Evolutionary conservation across 2,329 filamentous ascomycete species (phyloP).

Genomic region (Colletotrichum tofieldiae): DNA sequence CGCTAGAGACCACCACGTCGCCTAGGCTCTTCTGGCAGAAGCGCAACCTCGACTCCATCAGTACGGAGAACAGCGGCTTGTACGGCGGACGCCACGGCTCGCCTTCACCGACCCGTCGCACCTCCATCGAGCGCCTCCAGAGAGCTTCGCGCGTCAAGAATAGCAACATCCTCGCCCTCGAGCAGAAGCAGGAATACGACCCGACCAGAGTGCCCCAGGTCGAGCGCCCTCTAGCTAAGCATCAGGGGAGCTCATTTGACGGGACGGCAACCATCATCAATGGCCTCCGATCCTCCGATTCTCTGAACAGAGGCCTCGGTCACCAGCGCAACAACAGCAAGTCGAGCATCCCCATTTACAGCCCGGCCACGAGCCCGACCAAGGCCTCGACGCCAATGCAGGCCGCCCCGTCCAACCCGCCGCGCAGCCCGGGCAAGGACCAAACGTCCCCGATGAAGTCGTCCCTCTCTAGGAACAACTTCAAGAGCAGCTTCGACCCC

Average conservation of each 20-base stretch:
- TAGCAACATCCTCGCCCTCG: constrained; percentile 95
- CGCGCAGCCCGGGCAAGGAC: constrained; percentile 75
- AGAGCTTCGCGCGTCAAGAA: constrained; percentile 96
- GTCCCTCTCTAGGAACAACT: constrained; percentile 80
- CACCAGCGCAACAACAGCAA: constrained; percentile 70
- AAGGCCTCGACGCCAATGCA: constrained; percentile 41
- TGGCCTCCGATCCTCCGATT: constrained; percentile 67
- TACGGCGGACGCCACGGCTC: constrained; percentile 73
- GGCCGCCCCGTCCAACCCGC: constrained; percentile 47
- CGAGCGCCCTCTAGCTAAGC: constrained; percentile 85
- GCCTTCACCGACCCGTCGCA: constrained; percentile 82
- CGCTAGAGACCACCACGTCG: constrained; percentile 77
- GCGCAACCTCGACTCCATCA: constrained; percentile 72
- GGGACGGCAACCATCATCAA: constrained; percentile 65
- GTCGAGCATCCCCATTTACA: constrained; percentile 71
- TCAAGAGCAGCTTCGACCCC: constrained; percentile 79
- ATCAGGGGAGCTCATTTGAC: constrained; percentile 81
- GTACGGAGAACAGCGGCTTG: constrained; percentile 80
- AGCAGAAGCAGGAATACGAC: constrained; percentile 94
- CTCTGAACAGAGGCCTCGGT: constrained; percentile 56
- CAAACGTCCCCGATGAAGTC: constrained; percentile 90
- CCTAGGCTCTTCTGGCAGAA: constrained; percentile 94
- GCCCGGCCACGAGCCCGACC: constrained; percentile 59
- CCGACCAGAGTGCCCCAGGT: constrained; percentile 82
- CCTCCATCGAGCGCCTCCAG: constrained; percentile 96